These are phyloP conservation scores for Lipomyces sp. DNA, from an alignment of 805 yeast species.

Conservation along the genomic window DNA sequence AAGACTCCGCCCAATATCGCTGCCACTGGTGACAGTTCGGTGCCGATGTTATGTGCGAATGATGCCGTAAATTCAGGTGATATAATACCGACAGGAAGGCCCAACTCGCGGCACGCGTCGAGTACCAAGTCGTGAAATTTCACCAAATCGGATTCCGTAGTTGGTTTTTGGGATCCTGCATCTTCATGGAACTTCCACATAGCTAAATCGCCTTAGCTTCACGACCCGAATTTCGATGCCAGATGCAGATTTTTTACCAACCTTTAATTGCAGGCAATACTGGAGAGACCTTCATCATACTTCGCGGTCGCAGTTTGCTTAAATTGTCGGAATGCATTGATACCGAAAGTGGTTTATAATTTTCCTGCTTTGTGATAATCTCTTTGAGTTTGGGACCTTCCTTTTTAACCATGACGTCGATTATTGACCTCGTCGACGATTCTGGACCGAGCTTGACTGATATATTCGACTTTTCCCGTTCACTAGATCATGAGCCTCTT, in stretches of 20 bases:
- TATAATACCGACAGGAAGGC: constrained; percentile 54
- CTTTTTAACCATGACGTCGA: constrained; percentile 45
- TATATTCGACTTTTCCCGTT: constrained; percentile 55
- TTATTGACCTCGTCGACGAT: constrained; percentile 51
- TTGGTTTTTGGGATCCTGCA: background rate
- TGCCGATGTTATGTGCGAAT: constrained; percentile 46
- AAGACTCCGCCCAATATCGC: constrained; percentile 89
- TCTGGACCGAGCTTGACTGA: constrained; percentile 59
- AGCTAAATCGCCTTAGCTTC: constrained; percentile 45
- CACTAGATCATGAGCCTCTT: constrained; percentile 43
- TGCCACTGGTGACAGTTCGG: constrained; percentile 81
- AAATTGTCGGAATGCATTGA: constrained; percentile 23
- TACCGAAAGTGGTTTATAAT: constrained; percentile 36
- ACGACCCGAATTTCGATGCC: background rate
- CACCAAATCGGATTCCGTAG: constrained; percentile 6
- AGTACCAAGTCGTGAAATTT: constrained; percentile 23
- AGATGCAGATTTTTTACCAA: background rate
- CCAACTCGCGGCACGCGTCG: constrained; percentile 44
- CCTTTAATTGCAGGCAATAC: constrained; percentile 53
- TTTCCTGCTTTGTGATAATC: constrained; percentile 41
- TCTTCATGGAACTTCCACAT: constrained; percentile 51
- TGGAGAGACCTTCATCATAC: constrained; percentile 55
- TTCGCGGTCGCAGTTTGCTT: constrained; percentile 44
- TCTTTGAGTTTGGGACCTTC: constrained; percentile 42
- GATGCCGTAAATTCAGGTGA: constrained; percentile 46